Evolutionary conservation across 2,329 filamentous ascomycete species (phyloP).

Genomic region (Neofusicoccum umdonicola): DNA sequence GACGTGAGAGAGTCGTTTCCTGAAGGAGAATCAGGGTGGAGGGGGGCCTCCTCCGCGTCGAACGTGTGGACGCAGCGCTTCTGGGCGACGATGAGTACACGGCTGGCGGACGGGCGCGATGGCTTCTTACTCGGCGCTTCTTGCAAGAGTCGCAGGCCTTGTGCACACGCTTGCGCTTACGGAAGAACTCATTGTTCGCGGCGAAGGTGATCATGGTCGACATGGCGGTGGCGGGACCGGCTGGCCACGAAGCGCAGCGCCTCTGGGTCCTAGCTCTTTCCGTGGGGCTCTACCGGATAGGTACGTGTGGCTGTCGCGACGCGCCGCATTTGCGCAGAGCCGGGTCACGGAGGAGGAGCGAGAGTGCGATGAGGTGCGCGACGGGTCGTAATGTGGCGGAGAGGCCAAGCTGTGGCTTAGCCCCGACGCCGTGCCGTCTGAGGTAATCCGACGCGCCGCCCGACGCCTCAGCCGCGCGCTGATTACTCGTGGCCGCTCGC

Average conservation of each 20-base stretch:
- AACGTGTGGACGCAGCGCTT: constrained; percentile 45
- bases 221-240: constrained; percentile 25
- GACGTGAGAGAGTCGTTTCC: constrained; percentile 24
- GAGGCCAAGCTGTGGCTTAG: not conserved
- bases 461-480: not conserved
- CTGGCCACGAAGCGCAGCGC: not conserved
- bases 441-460: not conserved
- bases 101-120: not conserved
- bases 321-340: not conserved
- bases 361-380: not conserved
- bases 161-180: constrained; percentile 44
- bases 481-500: not conserved
- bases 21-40: constrained; percentile 8
- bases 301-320: not conserved
- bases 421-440: not conserved
- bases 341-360: not conserved
- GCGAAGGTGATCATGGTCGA: constrained; percentile 45
- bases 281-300: not conserved
- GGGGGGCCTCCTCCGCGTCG: constrained; percentile 31
- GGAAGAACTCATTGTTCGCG: constrained; percentile 45
- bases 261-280: not conserved
- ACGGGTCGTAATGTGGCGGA: not conserved
- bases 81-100: constrained; percentile 23
- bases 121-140: constrained; percentile 36
- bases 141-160: constrained; percentile 46